These are phyloP conservation scores for Anastatica hierochuntica DNA, from an alignment of 345 rosid species.

Conservation along the genomic window DNA sequence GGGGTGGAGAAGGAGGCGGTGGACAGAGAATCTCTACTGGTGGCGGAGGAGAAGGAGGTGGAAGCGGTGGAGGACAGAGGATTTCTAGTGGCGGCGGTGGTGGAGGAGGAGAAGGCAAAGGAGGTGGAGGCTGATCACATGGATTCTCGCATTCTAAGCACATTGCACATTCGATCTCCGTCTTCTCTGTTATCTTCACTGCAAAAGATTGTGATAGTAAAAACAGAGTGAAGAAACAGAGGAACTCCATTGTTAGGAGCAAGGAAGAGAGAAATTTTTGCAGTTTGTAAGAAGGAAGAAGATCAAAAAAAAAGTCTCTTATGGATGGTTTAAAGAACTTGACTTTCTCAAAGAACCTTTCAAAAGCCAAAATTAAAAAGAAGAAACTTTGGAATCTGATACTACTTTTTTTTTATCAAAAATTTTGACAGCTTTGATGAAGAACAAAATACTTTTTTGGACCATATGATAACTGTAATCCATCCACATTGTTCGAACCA, in stretches of 20 bases:
- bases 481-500: slow-evolving; percentile 16
- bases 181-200: background rate
- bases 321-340: slow-evolving; percentile 14
- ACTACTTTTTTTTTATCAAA: too few species aligned
- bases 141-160: slow-evolving; percentile 25
- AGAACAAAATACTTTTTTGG: slow-evolving; percentile 19
- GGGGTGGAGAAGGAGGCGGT: slow-evolving; percentile 10
- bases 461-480: slow-evolving; percentile 20
- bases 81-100: slow-evolving; percentile 22
- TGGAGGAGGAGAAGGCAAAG: slow-evolving; percentile 7
- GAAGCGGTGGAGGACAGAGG: slow-evolving; percentile 18
- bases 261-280: too few species aligned
- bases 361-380: too few species aligned
- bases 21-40: slow-evolving; percentile 16
- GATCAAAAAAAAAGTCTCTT: background rate
- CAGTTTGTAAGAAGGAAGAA: too few species aligned
- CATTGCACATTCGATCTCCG: slow-evolving; percentile 21
- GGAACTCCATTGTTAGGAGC: background rate
- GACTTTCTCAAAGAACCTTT: slow-evolving; percentile 15
- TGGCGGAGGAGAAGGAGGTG: slow-evolving; percentile 19
- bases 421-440: slow-evolving; percentile 11
- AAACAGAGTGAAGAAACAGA: slow-evolving; percentile 24
- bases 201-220: slow-evolving; percentile 10
- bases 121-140: slow-evolving; percentile 27
- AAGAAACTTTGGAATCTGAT: slow-evolving; percentile 29